These are phyloP conservation scores for Melanogaster broomeanus DNA, from an alignment of 768 basidiomycete genomes.

Conservation along the genomic window DNA sequence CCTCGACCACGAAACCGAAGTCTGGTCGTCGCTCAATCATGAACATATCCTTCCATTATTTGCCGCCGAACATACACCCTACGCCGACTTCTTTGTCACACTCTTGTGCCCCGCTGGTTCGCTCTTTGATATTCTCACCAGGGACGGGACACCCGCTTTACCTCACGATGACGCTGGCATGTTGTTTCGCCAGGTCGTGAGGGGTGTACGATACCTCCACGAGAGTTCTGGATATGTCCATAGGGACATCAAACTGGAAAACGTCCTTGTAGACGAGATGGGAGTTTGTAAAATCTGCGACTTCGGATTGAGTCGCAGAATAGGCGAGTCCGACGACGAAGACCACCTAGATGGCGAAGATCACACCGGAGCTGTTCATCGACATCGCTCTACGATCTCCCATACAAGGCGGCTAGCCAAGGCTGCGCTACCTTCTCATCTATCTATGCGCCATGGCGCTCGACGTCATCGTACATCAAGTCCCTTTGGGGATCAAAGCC, in stretches of 20 bases:
- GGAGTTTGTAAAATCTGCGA: slow-evolving; percentile 85
- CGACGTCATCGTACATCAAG: slow-evolving; percentile 53
- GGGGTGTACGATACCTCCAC: slow-evolving; percentile 83
- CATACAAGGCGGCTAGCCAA: slow-evolving; percentile 28
- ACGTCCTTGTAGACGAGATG: slow-evolving; percentile 89
- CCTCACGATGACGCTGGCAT: slow-evolving; percentile 78
- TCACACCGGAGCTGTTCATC: slow-evolving; percentile 9
- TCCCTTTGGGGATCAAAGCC: slow-evolving; percentile 36
- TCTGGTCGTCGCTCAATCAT: slow-evolving; percentile 79
- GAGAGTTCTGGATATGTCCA: slow-evolving; percentile 78
- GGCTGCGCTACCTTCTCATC: slow-evolving; percentile 14
- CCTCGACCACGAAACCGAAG: slow-evolving; percentile 66
- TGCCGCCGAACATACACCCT: slow-evolving; percentile 53
- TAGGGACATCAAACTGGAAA: slow-evolving; percentile 96
- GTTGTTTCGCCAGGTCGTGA: slow-evolving; percentile 85
- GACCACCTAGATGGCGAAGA: slow-evolving; percentile 20
- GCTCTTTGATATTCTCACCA: slow-evolving; percentile 78
- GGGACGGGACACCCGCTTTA: slow-evolving; percentile 66
- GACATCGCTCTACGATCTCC: slow-evolving; percentile 29
- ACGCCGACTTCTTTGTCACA: slow-evolving; percentile 80
- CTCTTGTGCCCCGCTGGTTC: slow-evolving; percentile 84
- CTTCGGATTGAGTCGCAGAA: slow-evolving; percentile 77
- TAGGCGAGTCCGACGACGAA: slow-evolving; percentile 51
- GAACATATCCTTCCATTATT: slow-evolving; percentile 89
- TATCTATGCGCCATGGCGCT: slow-evolving; percentile 31